Percentiles rank a stretch among this genome's conserved stretches.
phyloP scores from a whole-genome alignment of 2,329 filamentous ascomycete species.

The Fusarium oligoseptatum region DNA sequence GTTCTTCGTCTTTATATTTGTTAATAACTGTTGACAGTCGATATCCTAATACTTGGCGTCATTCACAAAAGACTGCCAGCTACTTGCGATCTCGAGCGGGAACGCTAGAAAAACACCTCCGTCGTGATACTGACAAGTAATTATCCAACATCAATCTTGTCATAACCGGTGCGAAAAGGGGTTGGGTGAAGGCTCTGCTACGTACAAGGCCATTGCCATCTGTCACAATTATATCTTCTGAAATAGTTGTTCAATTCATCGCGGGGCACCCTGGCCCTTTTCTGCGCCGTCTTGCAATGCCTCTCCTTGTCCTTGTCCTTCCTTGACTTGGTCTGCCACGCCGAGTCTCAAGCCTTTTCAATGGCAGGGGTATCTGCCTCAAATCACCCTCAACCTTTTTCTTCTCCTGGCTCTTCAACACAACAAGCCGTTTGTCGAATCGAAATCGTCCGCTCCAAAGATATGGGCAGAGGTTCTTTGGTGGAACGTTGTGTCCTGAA shows the following conservation, averaged over 20 bases:
- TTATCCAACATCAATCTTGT: not conserved
- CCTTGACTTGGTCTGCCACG: constrained; percentile 25
- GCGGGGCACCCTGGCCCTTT: constrained; percentile 14
- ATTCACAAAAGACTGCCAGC: not conserved
- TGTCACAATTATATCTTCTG: constrained; percentile 9
- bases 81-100: not conserved
- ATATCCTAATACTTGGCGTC: not conserved
- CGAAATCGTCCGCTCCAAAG: constrained; percentile 13
- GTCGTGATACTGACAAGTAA: not conserved
- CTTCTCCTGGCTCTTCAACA: constrained; percentile 29
- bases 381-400: constrained; percentile 33
- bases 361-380: constrained; percentile 39
- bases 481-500: constrained; percentile 14
- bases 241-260: constrained; percentile 40
- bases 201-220: constrained; percentile 23
- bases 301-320: constrained; percentile 19
- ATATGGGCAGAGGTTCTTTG: constrained; percentile 3
- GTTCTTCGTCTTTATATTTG: no score
- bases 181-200: constrained; percentile 1
- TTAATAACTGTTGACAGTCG: not conserved
- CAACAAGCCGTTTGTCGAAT: constrained; percentile 20
- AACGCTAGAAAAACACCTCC: not conserved
- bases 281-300: constrained; percentile 16
- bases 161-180: not conserved
- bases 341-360: constrained; percentile 34